Evolutionary conservation across 2,329 filamentous ascomycete genomes (phyloP), one percentile per base, ranked within the genome.

Genomic region (Calonectria multiphialidica): DNA sequence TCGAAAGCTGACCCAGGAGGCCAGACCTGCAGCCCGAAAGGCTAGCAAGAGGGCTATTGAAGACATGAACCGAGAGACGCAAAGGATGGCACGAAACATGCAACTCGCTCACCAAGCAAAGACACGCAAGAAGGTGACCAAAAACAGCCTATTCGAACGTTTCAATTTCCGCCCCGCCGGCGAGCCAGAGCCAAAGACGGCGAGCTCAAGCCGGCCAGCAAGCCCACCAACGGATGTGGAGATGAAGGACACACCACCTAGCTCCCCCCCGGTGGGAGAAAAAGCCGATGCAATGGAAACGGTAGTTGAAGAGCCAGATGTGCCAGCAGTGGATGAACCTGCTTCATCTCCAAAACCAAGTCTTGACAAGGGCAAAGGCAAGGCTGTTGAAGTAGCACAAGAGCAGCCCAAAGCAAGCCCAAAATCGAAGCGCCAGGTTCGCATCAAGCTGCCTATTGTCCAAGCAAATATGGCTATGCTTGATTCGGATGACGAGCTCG

Each of bases 41-140:
- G 96, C 97, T 0, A 96, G 96, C 86, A 98, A 96, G 86, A 98
- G 95, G 84, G 97, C 97, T 0, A 82, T 98, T 49, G 95, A 98
- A 81, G 96, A 98, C 77, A 98, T 99, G 93, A 93, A 94, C 78
- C 91, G 95, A 70, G 97, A 99, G 84, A 98, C 96, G 1, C 97
- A 99, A 85, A 92, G 97, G 35, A 91, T 99, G 85, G 93, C 91
- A 76, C 90, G 97, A 76, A 97, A 94, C 80, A 94, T 98, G 90
- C 96, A 98, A 83, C 89, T 99, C 61, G 91, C 94, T 1, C 96
- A 98, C 82, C 93, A 98, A 81, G 94, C 95, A 28, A 95, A 93
- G 84, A 98, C 95, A 1, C 96, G 94, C 83, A 98, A 97, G 87
- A 98, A 95, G 85, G 94, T 98, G 75, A 92, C 93, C 8, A 97